These are phyloP conservation scores for Ilyonectria robusta DNA, from an alignment of 2,329 filamentous ascomycete genomes.

Conservation along the genomic window DNA sequence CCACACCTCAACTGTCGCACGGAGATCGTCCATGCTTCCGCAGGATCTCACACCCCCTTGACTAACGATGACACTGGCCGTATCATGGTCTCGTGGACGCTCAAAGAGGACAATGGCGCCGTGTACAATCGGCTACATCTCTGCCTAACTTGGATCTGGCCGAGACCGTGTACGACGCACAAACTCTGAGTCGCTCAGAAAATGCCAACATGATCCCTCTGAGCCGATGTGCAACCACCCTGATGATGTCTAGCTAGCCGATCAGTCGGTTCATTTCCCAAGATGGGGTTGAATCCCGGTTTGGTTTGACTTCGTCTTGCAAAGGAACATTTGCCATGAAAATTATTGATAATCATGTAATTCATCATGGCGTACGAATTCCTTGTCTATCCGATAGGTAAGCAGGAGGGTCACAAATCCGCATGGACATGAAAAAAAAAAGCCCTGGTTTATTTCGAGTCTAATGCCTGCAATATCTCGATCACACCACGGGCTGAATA, in stretches of 20 bases:
- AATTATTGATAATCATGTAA: background rate
- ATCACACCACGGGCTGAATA: background rate
- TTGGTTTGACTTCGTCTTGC: background rate
- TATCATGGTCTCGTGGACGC: background rate
- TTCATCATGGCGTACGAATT: background rate
- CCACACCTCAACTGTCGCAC: background rate
- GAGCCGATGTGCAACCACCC: background rate
- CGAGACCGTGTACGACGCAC: background rate
- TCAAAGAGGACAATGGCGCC: constrained; percentile 11
- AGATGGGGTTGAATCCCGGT: background rate
- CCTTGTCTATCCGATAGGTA: background rate
- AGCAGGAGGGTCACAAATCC: background rate
- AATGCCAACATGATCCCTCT: background rate
- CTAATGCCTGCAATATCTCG: constrained; percentile 15
- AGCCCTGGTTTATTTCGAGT: constrained; percentile 6
- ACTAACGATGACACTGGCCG: constrained; percentile 1
- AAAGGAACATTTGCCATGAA: background rate
- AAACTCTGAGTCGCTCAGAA: background rate
- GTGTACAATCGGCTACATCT: background rate
- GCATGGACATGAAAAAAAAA: background rate
- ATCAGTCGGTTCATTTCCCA: background rate
- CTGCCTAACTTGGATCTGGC: constrained; percentile 5
- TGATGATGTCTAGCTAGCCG: background rate
- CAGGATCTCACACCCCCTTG: constrained; percentile 2
- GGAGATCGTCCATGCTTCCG: background rate